These are phyloP conservation scores for Zoysia matrella DNA, from an alignment of 202 grass and related monocot genomes.

Conservation along the genomic window DNA sequence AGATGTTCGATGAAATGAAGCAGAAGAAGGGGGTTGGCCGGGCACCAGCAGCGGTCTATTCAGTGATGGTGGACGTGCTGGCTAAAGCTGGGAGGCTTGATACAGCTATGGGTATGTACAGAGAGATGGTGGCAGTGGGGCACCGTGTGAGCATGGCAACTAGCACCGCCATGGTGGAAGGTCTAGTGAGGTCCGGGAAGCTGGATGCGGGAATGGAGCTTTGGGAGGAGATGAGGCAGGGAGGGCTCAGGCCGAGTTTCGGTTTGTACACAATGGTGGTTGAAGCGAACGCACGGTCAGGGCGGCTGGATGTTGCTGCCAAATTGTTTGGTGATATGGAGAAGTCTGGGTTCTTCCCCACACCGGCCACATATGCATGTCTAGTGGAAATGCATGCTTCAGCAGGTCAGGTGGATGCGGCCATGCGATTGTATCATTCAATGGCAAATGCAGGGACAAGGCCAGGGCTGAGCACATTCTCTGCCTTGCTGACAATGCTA, in stretches of 20 bases:
- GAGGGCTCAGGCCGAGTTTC: slow-evolving; percentile 76
- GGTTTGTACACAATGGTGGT: slow-evolving; percentile 86
- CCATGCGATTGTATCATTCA: slow-evolving; percentile 82
- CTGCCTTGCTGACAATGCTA: slow-evolving; percentile 74
- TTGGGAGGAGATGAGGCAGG: slow-evolving; percentile 78
- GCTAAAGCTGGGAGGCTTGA: slow-evolving; percentile 87
- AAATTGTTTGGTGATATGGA: slow-evolving; percentile 87
- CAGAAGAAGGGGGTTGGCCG: slow-evolving; percentile 38
- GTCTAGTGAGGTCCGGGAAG: slow-evolving; percentile 80
- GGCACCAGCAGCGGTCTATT: slow-evolving; percentile 55
- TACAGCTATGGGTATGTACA: slow-evolving; percentile 78
- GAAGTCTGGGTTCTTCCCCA: slow-evolving; percentile 89
- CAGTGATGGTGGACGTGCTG: slow-evolving; percentile 77
- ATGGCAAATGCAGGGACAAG: slow-evolving; percentile 84
- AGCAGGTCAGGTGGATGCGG: slow-evolving; percentile 72
- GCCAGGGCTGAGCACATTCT: slow-evolving; percentile 83
- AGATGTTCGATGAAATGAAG: slow-evolving; percentile 89
- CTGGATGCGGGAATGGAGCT: slow-evolving; percentile 85
- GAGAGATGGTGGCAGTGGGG: slow-evolving; percentile 75
- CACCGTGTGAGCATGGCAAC: slow-evolving; percentile 56
- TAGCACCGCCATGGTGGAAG: slow-evolving; percentile 71
- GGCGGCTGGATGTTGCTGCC: slow-evolving; percentile 56
- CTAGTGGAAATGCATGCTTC: slow-evolving; percentile 92
- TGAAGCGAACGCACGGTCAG: slow-evolving; percentile 86
- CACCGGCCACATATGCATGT: slow-evolving; percentile 76